Conservation (phyloP, 805 yeast genomes). For the Pichia rugopelliculosa region DNA sequence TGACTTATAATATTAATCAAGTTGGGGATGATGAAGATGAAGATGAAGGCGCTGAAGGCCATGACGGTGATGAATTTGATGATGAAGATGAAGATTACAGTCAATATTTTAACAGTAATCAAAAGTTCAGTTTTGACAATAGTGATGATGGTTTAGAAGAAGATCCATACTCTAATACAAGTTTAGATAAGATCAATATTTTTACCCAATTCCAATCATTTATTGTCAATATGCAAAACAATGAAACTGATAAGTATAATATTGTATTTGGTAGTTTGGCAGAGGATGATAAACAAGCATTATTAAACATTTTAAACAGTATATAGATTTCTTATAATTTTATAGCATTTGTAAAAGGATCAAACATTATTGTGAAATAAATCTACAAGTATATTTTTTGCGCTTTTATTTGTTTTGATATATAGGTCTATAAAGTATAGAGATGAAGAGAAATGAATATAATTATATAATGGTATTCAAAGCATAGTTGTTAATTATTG, state of each 20-base stretch:
- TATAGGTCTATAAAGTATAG: not conserved
- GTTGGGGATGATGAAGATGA: slow-evolving; percentile 19
- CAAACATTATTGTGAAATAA: no score
- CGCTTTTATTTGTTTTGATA: not conserved
- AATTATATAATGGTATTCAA: no score
- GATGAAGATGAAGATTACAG: slow-evolving; percentile 29
- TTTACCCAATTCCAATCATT: slow-evolving; percentile 57
- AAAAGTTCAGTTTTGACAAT: slow-evolving; percentile 36
- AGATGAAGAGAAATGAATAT: no score
- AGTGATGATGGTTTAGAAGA: slow-evolving; percentile 68
- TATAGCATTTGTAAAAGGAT: not conserved
- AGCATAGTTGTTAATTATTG: no score
- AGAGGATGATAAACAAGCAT: slow-evolving; percentile 19
- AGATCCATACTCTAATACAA: slow-evolving; percentile 71
- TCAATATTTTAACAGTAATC: slow-evolving; percentile 26
- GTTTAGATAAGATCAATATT: slow-evolving; percentile 70
- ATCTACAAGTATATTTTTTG: no score
- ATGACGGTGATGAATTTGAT: slow-evolving; percentile 24
- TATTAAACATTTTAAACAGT: slow-evolving; percentile 10
- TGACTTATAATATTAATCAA: slow-evolving; percentile 11
- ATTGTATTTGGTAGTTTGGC: slow-evolving; percentile 17
- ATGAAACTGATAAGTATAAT: slow-evolving; percentile 30
- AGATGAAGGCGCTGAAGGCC: slow-evolving; percentile 20
- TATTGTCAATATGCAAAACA: slow-evolving; percentile 40
- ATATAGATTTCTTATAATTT: no score